Base-by-base conservation (phyloP, 768 basidiomycete genomes). In the Cyclocybe aegerita region DNA sequence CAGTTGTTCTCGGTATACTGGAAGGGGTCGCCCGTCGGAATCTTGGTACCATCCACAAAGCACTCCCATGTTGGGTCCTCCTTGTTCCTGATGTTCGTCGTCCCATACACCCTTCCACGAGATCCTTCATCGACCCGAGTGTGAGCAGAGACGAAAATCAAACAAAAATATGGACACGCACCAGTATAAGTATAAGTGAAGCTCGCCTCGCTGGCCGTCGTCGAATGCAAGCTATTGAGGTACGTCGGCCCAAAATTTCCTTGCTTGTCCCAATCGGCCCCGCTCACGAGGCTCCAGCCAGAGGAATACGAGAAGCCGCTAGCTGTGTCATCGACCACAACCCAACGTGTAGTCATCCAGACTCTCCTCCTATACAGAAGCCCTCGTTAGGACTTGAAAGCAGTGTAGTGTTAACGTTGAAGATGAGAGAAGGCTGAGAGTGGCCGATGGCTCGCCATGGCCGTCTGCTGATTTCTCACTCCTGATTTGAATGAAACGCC, bases 221-320 rank as follows among this genome's bases (percentile, higher is more conserved):
- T 35, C 11, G 45, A 39, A 35, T 61, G 60, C 14, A 58, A 38
- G 15, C 43, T 54, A 7, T 46, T 55, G 29, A 41, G 37, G 39
- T 52, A 61, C 7, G 57, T 40, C 9, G 39, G 16, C 10, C 60
- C 60, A 48, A 54, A 61, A 42, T 60, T 60, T 14, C 60, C 60
- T 31, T 48, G 32, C 3, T 10, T 37, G 16, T 53, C 50, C 17
- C 41, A 60, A 9, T 43, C 15, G 4, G 38, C 38, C 3, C 56
- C 52, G 48, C 40, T 39, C 29, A 47, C 50, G 9, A 47, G 4
- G 9, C 43, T 40, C 60, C 57, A 60, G 15, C 38, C 30, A 4
- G 52, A 44, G 8, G 40, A 39, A 34, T 60, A 60, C 7, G 31
- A 30, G 9, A 60, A 17, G 10, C 34, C 46, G 35, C 34, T 44